A percentile compares a stretch with the other conserved stretches of the same genome.
Conservation (phyloP, 768 basidiomycete genomes). For the Phylloporus rhodoxanthus region DNA sequence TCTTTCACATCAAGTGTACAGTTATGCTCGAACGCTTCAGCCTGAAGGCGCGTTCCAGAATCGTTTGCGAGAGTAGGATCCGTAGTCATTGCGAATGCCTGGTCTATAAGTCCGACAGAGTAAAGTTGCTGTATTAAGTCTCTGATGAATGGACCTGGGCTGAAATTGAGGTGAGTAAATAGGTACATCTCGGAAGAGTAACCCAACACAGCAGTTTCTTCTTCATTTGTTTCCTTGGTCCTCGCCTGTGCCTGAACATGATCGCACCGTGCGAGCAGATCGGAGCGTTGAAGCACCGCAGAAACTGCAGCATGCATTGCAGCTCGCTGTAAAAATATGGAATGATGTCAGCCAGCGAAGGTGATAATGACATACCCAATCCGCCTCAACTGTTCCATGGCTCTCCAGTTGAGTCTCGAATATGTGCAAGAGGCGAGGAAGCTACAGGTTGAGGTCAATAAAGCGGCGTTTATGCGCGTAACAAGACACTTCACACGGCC, state of each 20-base stretch:
- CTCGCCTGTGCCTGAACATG: constrained; percentile 34
- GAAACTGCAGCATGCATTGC: constrained; percentile 49
- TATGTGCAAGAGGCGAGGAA: constrained; percentile 52
- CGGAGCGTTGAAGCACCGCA: constrained; percentile 43
- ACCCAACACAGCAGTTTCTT: constrained; percentile 20
- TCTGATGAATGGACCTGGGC: constrained; percentile 22
- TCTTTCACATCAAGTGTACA: constrained; percentile 49
- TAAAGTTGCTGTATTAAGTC: constrained; percentile 47
- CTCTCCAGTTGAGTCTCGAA: constrained; percentile 51
- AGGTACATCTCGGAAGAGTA: neutral
- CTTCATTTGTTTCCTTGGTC: constrained; percentile 15
- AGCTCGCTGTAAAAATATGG: constrained; percentile 27
- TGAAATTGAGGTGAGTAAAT: constrained; percentile 13
- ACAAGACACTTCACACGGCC: constrained; percentile 50
- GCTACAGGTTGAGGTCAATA: constrained; percentile 33
- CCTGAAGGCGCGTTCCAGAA: constrained; percentile 41
- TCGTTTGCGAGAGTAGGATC: constrained; percentile 50
- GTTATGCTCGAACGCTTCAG: constrained; percentile 59
- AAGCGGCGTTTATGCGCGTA: neutral
- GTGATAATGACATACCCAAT: constrained; percentile 46
- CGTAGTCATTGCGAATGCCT: constrained; percentile 43
- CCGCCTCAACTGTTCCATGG: constrained; percentile 42
- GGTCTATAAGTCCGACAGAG: constrained; percentile 49
- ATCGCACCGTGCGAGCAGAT: constrained; percentile 54
- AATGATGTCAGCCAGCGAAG: neutral